Conservation (phyloP, 73 alveolate genomes). For the Stentor roeselii region DNA sequence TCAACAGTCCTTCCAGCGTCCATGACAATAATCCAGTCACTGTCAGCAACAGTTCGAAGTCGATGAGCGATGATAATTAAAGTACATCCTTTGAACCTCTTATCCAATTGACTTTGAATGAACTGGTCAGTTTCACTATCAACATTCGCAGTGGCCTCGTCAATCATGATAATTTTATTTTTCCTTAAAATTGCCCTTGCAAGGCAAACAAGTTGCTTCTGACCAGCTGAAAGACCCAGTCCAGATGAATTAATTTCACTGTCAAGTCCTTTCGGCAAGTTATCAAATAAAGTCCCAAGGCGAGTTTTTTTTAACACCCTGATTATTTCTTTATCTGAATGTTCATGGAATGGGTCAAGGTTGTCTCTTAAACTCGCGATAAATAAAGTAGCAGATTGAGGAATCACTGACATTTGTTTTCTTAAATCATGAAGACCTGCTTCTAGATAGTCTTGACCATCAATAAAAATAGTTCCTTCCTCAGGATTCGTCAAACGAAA, state of each 20-base stretch:
- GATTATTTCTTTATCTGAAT: conserved; percentile 30
- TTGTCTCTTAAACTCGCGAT: conserved; percentile 65
- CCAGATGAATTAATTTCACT: conserved; percentile 31
- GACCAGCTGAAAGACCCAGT: conserved; percentile 49
- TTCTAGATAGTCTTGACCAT: conserved; percentile 53
- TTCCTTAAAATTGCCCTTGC: conserved; percentile 59
- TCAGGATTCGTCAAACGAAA: conserved; percentile 30
- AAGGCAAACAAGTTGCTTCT: conserved; percentile 54
- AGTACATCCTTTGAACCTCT: conserved; percentile 40
- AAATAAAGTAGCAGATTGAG: conserved; percentile 71
- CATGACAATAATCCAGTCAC: conserved; percentile 27
- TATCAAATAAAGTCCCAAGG: neutral
- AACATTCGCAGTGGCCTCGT: conserved; percentile 68
- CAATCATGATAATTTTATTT: conserved; percentile 49
- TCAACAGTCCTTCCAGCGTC: neutral
- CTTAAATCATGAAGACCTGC: conserved; percentile 57
- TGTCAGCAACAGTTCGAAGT: neutral
- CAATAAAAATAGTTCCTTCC: conserved; percentile 44
- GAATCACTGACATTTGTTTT: conserved; percentile 58
- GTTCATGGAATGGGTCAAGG: conserved; percentile 61
- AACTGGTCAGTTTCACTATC: conserved; percentile 51
- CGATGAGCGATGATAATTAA: conserved; percentile 55
- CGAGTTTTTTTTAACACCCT: conserved; percentile 26
- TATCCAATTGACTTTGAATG: conserved; percentile 41
- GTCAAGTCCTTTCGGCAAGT: conserved; percentile 25